Conservation (phyloP, 306 rosid species). For the Quercus gilva region DNA sequence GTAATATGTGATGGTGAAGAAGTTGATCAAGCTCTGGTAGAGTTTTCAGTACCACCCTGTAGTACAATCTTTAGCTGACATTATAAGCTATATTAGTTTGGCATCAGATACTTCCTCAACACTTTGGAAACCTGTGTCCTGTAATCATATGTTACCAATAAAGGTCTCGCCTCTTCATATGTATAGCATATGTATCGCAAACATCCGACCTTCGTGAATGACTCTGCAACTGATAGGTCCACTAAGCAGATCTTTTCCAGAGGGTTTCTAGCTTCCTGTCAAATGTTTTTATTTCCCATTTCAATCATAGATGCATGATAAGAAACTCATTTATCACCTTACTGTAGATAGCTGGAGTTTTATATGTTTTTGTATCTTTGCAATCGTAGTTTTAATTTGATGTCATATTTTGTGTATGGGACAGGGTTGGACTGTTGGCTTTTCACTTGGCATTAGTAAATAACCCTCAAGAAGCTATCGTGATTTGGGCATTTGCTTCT, state of each 20-base stretch:
- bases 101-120: background rate
- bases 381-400: slow-evolving; percentile 17
- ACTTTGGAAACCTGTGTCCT: background rate
- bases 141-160: background rate
- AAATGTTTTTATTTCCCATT: background rate
- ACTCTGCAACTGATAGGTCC: background rate
- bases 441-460: slow-evolving; percentile 75
- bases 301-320: background rate
- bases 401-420: slow-evolving; percentile 23
- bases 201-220: background rate
- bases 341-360: background rate
- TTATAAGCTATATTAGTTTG: background rate
- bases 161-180: background rate
- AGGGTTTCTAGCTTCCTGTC: background rate
- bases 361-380: slow-evolving; percentile 14
- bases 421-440: slow-evolving; percentile 81
- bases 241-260: background rate
- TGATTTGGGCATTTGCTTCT: slow-evolving; percentile 68
- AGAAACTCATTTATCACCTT: background rate
- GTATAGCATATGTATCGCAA: background rate
- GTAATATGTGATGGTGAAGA: background rate
- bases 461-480: slow-evolving; percentile 67
- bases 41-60: background rate
- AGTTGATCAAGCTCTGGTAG: background rate
- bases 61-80: background rate